These are phyloP conservation scores for Ophiostoma piceae DNA, from an alignment of 2,329 filamentous ascomycete species.

Conservation along the genomic window DNA sequence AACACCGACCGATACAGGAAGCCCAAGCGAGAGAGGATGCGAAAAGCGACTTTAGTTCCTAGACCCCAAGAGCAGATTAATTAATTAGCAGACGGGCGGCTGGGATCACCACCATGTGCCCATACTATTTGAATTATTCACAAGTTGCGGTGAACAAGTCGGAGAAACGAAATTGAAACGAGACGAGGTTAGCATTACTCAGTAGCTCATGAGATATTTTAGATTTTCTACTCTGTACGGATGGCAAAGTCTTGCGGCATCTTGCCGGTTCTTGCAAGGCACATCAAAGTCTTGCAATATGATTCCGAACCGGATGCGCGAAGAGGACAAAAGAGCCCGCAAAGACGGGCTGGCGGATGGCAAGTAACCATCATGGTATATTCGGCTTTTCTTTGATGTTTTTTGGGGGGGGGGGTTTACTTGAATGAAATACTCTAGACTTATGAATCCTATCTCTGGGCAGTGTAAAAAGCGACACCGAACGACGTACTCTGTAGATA, in stretches of 20 bases:
- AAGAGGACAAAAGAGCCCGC: not conserved
- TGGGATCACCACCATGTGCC: not conserved
- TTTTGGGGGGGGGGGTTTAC: too few relatives aligned
- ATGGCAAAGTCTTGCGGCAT: not conserved
- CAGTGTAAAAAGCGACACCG: not conserved
- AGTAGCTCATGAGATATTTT: not conserved
- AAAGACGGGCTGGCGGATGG: not conserved
- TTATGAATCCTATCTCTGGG: too few relatives aligned
- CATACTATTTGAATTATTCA: not conserved
- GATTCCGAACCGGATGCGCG: not conserved
- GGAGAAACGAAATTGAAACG: not conserved
- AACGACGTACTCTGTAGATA: not conserved
- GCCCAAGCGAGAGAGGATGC: conserved; percentile 3
- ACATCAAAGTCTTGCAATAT: not conserved
- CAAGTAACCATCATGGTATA: too few relatives aligned
- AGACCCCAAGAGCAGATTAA: not conserved
- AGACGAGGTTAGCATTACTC: not conserved
- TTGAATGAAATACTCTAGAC: too few relatives aligned
- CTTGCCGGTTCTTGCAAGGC: not conserved
- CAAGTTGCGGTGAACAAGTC: not conserved
- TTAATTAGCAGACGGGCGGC: not conserved
- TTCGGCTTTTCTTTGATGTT: too few relatives aligned
- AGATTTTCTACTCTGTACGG: not conserved
- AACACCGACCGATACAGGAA: not conserved
- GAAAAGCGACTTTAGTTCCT: not conserved